Evolutionary conservation across 164 flowering plant genomes (phyloP).

Genomic region (Umbilicus rupestris): DNA sequence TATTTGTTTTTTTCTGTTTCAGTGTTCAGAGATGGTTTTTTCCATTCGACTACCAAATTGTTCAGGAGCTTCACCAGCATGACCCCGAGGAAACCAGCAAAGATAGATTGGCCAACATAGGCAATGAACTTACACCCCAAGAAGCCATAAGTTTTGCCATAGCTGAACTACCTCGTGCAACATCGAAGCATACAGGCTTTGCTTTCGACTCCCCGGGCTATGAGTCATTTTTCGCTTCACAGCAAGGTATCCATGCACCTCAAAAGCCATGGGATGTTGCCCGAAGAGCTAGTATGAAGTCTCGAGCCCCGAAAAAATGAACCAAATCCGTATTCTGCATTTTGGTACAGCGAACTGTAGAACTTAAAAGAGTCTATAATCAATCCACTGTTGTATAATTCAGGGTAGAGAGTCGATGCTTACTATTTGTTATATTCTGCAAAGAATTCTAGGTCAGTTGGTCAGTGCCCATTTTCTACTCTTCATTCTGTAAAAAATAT

Average conservation of each 20-base stretch:
- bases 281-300: constrained; percentile 75
- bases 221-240: constrained; percentile 91
- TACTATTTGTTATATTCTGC: not conserved
- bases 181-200: constrained; percentile 87
- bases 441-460: not conserved
- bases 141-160: constrained; percentile 77
- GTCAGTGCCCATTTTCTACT: not conserved
- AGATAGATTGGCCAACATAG: constrained; percentile 36
- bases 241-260: constrained; percentile 65
- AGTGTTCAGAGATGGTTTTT: constrained; percentile 88
- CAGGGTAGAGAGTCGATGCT: not conserved
- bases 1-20: constrained; percentile 14
- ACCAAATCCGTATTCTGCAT: not conserved
- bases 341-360: not conserved
- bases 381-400: not conserved
- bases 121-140: constrained; percentile 46
- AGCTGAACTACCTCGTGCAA: constrained; percentile 64
- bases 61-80: constrained; percentile 74
- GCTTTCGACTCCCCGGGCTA: constrained; percentile 98
- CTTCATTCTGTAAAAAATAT: not conserved
- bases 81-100: constrained; percentile 46
- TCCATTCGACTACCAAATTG: constrained; percentile 83
- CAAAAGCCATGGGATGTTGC: constrained; percentile 98
- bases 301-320: constrained; percentile 18
- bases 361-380: not conserved